These are phyloP conservation scores for Martensiomyces pterosporus DNA, from an alignment of 192 early-diverging fungal genomes.

Conservation along the genomic window DNA sequence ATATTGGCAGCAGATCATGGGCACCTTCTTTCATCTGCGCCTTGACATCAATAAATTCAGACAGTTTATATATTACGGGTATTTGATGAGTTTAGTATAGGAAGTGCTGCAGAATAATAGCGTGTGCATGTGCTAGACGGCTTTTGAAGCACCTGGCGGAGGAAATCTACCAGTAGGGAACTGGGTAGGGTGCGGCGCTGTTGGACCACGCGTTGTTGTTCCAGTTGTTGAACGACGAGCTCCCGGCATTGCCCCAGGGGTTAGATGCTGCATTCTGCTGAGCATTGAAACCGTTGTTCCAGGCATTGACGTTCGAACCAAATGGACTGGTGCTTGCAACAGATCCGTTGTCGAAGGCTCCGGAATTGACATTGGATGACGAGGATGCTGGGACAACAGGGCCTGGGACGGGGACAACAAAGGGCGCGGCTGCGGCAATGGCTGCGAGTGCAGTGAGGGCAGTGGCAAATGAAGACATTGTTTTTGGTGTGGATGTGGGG, in stretches of 20 bases:
- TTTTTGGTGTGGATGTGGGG: no score
- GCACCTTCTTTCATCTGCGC: no score
- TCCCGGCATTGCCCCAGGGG: slow-evolving; percentile 43
- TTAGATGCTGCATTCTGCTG: slow-evolving; percentile 39
- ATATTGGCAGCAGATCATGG: no score
- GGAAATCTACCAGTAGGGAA: slow-evolving; percentile 30
- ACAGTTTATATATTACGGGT: no score
- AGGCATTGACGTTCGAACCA: slow-evolving; percentile 33
- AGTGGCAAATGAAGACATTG: slow-evolving; percentile 8
- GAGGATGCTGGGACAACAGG: slow-evolving; percentile 22
- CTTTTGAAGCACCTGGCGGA: no score
- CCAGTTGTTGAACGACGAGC: slow-evolving; percentile 51
- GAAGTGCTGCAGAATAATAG: no score
- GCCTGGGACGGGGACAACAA: slow-evolving; percentile 23
- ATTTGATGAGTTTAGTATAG: no score
- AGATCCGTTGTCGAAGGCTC: not conserved
- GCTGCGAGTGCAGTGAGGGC: no score
- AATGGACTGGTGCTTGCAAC: not conserved
- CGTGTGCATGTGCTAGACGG: no score
- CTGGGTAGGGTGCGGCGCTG: slow-evolving; percentile 26
- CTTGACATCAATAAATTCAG: no score
- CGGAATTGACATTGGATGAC: slow-evolving; percentile 20
- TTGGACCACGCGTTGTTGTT: slow-evolving; percentile 52
- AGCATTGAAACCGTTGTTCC: slow-evolving; percentile 47
- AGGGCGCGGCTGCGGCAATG: slow-evolving; percentile 17